Evolutionary conservation across 257 asterid genomes (phyloP).

Genomic region (Leptodermis oblonga): DNA sequence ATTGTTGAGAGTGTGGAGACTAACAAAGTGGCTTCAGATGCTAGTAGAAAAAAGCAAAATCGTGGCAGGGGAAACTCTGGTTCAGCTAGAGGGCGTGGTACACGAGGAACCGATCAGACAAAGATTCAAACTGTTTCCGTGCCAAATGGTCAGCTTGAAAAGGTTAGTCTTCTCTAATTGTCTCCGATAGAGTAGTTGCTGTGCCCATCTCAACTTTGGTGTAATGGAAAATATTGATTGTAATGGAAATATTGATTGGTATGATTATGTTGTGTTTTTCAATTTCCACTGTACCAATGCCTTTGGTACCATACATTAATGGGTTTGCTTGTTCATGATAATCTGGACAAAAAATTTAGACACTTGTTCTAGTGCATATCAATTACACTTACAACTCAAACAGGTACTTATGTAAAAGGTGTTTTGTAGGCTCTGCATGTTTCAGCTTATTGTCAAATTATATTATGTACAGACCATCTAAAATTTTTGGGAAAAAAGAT

Average conservation of each 20-base stretch:
- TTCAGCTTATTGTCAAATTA: neutral
- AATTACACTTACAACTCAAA: neutral
- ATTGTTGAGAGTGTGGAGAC: conserved; percentile 43
- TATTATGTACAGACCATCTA: neutral
- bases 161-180: conserved; percentile 38
- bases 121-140: conserved; percentile 41
- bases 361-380: neutral
- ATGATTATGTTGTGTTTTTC: neutral
- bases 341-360: neutral
- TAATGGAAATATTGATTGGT: neutral
- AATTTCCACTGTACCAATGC: neutral
- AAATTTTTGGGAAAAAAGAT: too few relatives aligned
- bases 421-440: neutral
- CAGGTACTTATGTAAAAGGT: neutral
- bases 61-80: conserved; percentile 63
- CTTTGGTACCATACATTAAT: neutral
- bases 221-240: too few relatives aligned
- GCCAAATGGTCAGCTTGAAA: conserved; percentile 60
- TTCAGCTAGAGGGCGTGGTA: conserved; percentile 84
- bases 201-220: conserved; percentile 5
- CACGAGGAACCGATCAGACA: conserved; percentile 57
- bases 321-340: neutral
- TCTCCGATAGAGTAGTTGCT: conserved; percentile 11
- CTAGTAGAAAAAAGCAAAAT: conserved; percentile 60
- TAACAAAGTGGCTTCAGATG: conserved; percentile 48